phyloP scores from a whole-genome alignment of 2,329 filamentous ascomycete genomes.

The Macrophomina phaseolina region DNA sequence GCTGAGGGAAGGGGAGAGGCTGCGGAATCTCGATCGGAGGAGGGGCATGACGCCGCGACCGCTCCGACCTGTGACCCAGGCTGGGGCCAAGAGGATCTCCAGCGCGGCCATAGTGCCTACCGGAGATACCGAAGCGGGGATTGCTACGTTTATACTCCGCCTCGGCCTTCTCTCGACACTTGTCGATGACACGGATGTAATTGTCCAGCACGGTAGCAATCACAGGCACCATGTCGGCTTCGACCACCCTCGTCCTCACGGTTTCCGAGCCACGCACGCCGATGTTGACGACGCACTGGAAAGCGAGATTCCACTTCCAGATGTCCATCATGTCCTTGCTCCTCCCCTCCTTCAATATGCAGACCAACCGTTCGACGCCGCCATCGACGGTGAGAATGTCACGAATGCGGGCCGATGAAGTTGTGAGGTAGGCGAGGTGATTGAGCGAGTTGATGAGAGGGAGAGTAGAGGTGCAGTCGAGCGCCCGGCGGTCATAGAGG shows the following conservation, averaged over 20 bases:
- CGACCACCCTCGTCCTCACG: constrained; percentile 92
- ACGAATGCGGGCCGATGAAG: constrained; percentile 93
- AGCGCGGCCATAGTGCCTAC: constrained; percentile 49
- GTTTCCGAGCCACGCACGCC: constrained; percentile 93
- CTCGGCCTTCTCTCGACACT: constrained; percentile 84
- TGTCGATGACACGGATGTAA: constrained; percentile 95
- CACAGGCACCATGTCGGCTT: constrained; percentile 98
- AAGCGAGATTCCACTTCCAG: constrained; percentile 99
- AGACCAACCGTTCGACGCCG: constrained; percentile 93
- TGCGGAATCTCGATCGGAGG: constrained; percentile 83
- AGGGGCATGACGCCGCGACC: constrained; percentile 74
- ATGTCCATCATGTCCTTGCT: constrained; percentile 99
- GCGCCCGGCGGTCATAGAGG: constrained; percentile 93
- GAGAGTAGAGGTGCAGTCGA: constrained; percentile 97
- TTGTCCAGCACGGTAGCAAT: constrained; percentile 98
- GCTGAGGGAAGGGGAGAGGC: constrained; percentile 54
- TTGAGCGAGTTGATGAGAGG: constrained; percentile 99
- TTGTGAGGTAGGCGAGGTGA: constrained; percentile 97
- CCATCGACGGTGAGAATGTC: constrained; percentile 99
- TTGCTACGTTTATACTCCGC: constrained; percentile 72
- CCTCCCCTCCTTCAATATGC: constrained; percentile 95
- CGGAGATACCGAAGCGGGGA: constrained; percentile 44
- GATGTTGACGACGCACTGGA: constrained; percentile 99
- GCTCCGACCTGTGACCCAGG: constrained; percentile 47
- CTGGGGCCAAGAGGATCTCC: constrained; percentile 43